Base-by-base conservation (phyloP, 2,329 filamentous ascomycete species). In the Biscogniauxia marginata region DNA sequence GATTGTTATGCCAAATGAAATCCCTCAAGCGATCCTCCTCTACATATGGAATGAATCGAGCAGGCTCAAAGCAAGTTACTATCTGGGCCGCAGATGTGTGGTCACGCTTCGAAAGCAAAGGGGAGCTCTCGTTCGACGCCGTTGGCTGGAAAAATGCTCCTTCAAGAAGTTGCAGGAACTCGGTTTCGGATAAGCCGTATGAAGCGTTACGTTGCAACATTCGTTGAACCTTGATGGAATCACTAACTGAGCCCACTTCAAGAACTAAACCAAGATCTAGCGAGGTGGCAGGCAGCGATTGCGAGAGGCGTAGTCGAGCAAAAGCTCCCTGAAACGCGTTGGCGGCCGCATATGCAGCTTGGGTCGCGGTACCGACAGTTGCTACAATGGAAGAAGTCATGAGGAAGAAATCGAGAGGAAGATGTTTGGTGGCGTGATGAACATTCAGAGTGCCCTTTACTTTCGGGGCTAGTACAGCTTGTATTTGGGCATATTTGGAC, bases 351-450 rank as follows among this genome's bases (percentile, higher is more conserved):
- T 58, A 62, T 1, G 47, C 48, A 1, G 20, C 21, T 39, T 61
- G 58, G 8, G 21, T 50, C 3, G 56, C 45, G 3, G 39, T 52
- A 9, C 50, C 52, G 22, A 76, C 61, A 3, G 50, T 18, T 43
- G 30, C 52, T 1, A 52, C 25, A 16, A 62, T 52, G 5, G 50
- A 53, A 6, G 52, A 46, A 3, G 49, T 49, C 57, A 59, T 49
- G 13, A 60, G 1, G 54, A 61, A 61, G 50, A 59, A 57, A 39
- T 61, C 56, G 6, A 61, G 56, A 7, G 46, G 18, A 3, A 54
- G n/a, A 1, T 48, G 22, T 46, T 50, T 34, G 2, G 52, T 53
- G 4, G 47, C 54, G n/a, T 49, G 24, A 22, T 55, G 57, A n/a
- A 60, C 47, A 24, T 60, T 60, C 1, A 46, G 9, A 7, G 55